Evolutionary conservation across 768 basidiomycete genomes (phyloP).

Genomic region (Coprinopsis strossmayeri): DNA sequence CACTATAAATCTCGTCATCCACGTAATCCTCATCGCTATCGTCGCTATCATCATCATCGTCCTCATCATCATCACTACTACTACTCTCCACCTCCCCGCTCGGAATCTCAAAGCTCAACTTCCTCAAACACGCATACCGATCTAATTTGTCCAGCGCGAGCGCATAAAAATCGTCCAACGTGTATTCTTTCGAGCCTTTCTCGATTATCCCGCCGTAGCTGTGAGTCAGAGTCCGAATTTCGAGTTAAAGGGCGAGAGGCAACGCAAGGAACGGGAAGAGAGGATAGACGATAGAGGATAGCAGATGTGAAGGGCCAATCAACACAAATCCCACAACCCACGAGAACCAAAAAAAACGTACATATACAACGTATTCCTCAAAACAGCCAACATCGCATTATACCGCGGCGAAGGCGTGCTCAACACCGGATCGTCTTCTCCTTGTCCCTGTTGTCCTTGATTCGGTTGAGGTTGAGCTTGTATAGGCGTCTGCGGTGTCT

Average conservation of each 20-base stretch:
- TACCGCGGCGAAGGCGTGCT: conserved; percentile 69
- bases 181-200: conserved; percentile 75
- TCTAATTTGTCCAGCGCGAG: conserved; percentile 85
- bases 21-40: conserved; percentile 43
- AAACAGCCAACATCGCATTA: conserved; percentile 83
- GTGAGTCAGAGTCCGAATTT: background rate
- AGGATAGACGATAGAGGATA: too few species aligned
- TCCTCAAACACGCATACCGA: conserved; percentile 64
- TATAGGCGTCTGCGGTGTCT: background rate
- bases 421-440: conserved; percentile 45
- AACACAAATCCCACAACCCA: background rate
- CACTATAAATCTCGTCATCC: conserved; percentile 42
- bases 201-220: conserved; percentile 91
- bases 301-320: background rate
- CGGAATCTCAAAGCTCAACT: conserved; percentile 53
- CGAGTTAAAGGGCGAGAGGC: background rate
- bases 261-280: too few species aligned
- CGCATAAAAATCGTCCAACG: conserved; percentile 82
- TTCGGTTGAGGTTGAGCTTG: too few species aligned
- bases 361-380: conserved; percentile 84
- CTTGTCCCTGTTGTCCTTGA: too few species aligned
- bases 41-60: conserved; percentile 49
- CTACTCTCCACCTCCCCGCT: conserved; percentile 59
- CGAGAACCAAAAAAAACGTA: conserved; percentile 26
- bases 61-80: conserved; percentile 54